phyloP scores from a whole-genome alignment of 2,329 filamentous ascomycete genomes.

The Grosmannia serpens region DNA sequence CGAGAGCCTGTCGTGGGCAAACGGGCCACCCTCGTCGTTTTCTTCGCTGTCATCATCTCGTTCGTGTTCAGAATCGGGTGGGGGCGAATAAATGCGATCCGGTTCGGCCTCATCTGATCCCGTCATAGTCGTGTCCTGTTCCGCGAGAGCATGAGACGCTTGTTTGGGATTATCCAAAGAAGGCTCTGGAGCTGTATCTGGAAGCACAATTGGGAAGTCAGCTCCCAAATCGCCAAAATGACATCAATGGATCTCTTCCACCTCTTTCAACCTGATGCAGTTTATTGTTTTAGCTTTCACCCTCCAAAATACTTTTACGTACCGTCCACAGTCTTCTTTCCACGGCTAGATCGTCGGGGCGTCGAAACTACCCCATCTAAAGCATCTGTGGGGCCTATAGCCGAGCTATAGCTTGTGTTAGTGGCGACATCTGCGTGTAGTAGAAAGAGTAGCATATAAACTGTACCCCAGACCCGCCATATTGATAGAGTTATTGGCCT shows the following conservation, averaged over 20 bases:
- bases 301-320: neutral
- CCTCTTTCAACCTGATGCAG: neutral
- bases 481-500: constrained; percentile 47
- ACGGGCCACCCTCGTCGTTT: constrained; percentile 27
- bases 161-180: neutral
- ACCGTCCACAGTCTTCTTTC: constrained; percentile 49
- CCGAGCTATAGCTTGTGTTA: constrained; percentile 11
- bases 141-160: neutral
- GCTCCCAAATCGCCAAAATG: neutral
- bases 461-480: constrained; percentile 65
- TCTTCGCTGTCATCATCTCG: constrained; percentile 42
- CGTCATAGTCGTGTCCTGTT: constrained; percentile 54
- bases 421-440: neutral
- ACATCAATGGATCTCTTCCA: neutral
- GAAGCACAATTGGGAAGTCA: neutral
- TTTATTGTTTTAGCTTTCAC: neutral
- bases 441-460: neutral
- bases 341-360: constrained; percentile 59
- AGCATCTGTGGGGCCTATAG: constrained; percentile 50
- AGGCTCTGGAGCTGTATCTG: neutral
- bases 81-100: constrained; percentile 12
- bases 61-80: neutral
- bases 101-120: constrained; percentile 47
- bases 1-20: constrained; percentile 21
- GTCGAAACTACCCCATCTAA: constrained; percentile 47